These are phyloP conservation scores for Annulohypoxylon bovei DNA, from an alignment of 495 filamentous ascomycete genomes.

Conservation along the genomic window DNA sequence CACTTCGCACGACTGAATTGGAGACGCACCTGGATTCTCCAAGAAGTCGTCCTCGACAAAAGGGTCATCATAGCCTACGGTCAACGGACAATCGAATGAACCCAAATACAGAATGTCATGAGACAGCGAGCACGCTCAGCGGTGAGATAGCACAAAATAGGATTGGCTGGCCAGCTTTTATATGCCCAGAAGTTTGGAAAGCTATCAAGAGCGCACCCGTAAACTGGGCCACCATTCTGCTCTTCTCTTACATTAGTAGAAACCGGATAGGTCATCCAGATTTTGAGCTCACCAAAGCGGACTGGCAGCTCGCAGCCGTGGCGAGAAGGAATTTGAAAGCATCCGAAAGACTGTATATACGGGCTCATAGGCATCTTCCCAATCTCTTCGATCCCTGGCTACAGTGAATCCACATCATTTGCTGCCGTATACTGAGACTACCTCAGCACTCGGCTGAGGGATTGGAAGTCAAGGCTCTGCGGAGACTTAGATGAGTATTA, in stretches of 20 bases:
- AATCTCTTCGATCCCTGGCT: neutral
- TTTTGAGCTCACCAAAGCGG: neutral
- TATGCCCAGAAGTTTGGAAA: slow-evolving; percentile 4
- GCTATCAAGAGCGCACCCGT: slow-evolving; percentile 1
- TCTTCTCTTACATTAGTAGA: neutral
- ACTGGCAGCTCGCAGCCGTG: neutral
- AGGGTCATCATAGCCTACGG: neutral
- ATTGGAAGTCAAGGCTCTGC: neutral
- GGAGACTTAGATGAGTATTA: neutral
- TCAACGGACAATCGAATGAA: neutral
- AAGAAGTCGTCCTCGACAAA: neutral
- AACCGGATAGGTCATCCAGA: neutral
- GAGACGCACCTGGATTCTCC: slow-evolving; percentile 1
- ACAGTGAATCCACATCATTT: neutral
- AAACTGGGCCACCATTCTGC: neutral
- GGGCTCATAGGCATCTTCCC: slow-evolving; percentile 1
- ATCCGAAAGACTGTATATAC: slow-evolving; percentile 1
- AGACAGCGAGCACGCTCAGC: neutral
- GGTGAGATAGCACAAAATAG: neutral
- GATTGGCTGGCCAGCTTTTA: neutral
- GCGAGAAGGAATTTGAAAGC: neutral
- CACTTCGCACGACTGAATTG: neutral
- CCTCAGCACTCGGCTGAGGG: neutral
- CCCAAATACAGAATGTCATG: neutral
- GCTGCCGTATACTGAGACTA: neutral